phyloP scores from a whole-genome alignment of 441 rosid genomes.

The Rhodomyrtus psidioides region DNA sequence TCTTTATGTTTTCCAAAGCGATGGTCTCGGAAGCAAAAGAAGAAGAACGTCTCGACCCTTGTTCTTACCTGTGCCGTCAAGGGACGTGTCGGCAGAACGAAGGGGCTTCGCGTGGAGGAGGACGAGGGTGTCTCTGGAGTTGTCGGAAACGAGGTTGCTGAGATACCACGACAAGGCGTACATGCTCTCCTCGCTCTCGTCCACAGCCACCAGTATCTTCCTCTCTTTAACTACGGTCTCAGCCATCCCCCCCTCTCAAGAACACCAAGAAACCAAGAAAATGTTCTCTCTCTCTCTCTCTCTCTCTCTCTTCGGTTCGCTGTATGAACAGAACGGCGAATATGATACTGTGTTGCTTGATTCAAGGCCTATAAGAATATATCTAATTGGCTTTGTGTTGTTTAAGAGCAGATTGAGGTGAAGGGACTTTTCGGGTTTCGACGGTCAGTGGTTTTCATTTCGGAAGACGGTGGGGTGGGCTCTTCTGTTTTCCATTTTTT shows the following conservation, averaged over 20 bases:
- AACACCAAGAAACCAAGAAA: background rate
- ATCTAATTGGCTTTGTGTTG: background rate
- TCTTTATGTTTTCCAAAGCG: background rate
- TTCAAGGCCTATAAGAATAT: too few relatives aligned
- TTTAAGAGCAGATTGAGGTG: background rate
- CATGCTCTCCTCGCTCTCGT: slow-evolving; percentile 50
- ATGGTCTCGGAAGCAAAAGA: background rate
- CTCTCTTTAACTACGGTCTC: slow-evolving; percentile 2
- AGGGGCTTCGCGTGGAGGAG: slow-evolving; percentile 43
- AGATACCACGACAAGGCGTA: slow-evolving; percentile 55
- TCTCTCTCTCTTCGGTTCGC: background rate
- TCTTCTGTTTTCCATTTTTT: too few relatives aligned
- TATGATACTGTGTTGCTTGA: background rate
- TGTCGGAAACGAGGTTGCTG: slow-evolving; percentile 20
- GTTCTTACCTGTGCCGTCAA: slow-evolving; percentile 35
- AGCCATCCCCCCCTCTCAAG: background rate
- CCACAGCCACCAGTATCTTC: slow-evolving; percentile 49
- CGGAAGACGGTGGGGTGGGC: too few relatives aligned
- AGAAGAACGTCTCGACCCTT: background rate
- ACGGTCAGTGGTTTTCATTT: background rate
- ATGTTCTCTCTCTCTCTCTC: background rate
- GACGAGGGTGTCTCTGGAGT: slow-evolving; percentile 25
- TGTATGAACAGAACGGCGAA: background rate
- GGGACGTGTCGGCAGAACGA: slow-evolving; percentile 16
- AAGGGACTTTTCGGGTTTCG: background rate